Evolutionary conservation across 371 early-diverging fungal genomes (phyloP).

Genomic region (Amoeboaphelidium protococcarum): DNA sequence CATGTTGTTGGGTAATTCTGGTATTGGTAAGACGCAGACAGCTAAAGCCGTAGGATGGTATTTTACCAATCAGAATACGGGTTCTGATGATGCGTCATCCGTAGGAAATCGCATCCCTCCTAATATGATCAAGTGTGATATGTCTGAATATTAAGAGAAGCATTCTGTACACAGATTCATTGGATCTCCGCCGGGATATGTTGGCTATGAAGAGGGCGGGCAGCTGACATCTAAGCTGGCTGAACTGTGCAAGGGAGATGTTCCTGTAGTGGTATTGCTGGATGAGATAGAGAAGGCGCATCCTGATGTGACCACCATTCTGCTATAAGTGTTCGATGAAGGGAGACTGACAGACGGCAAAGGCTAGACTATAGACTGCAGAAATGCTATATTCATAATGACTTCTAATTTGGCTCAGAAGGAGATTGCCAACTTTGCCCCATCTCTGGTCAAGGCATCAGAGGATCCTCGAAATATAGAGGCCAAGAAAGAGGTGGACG

Average conservation of each 20-base stretch:
- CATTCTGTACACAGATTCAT: conserved; percentile 33
- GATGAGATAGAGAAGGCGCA: conserved; percentile 42
- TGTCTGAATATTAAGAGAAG: conserved; percentile 35
- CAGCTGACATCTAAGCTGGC: conserved; percentile 34
- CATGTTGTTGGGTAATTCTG: conserved; percentile 37
- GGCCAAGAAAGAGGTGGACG: conserved; percentile 7
- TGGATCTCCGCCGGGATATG: conserved; percentile 38
- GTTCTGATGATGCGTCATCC: too few relatives aligned
- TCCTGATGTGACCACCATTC: conserved; percentile 28
- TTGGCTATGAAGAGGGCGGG: conserved; percentile 37
- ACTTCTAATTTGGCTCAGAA: conserved; percentile 40
- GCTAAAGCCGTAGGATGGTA: conserved; percentile 23
- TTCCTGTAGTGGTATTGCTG: conserved; percentile 12
- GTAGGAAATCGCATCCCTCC: too few relatives aligned
- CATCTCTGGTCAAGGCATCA: conserved; percentile 16
- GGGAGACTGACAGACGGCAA: conserved; percentile 41
- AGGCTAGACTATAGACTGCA: conserved; percentile 24
- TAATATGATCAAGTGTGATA: conserved; percentile 23
- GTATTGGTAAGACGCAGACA: conserved; percentile 42
- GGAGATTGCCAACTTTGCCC: conserved; percentile 16
- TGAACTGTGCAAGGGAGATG: conserved; percentile 31
- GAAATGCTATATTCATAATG: conserved; percentile 40
- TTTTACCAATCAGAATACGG: conserved; percentile 16
- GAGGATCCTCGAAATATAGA: too few relatives aligned
- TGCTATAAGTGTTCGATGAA: conserved; percentile 41